A percentile compares a stretch with the other conserved stretches of the same genome.
These are phyloP conservation scores for Candida xiaguanensis DNA, from an alignment of 805 yeast species.

Conservation along the genomic window DNA sequence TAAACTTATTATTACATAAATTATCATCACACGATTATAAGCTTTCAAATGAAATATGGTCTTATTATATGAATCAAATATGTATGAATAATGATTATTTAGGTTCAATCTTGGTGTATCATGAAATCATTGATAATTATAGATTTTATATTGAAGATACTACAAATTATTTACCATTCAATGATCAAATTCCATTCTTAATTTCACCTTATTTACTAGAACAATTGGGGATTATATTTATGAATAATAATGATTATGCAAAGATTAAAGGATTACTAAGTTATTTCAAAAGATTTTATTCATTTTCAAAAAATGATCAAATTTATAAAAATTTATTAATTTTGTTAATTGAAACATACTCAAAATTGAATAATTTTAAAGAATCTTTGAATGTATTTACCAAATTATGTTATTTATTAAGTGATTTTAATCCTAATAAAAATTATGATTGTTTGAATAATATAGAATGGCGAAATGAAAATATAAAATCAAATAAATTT, in stretches of 20 bases:
- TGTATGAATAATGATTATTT: constrained; percentile 21
- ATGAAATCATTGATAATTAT: constrained; percentile 30
- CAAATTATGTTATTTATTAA: constrained; percentile 11
- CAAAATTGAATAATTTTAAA: constrained; percentile 17
- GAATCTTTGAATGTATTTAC: constrained; percentile 22
- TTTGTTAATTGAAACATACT: constrained; percentile 28
- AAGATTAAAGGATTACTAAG: constrained; percentile 26
- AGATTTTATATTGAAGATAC: constrained; percentile 15
- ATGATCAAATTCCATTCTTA: constrained; percentile 29
- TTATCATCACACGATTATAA: constrained; percentile 14
- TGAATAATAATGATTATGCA: constrained; percentile 20
- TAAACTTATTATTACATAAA: constrained; percentile 24
- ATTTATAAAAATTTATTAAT: constrained; percentile 26
- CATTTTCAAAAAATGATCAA: constrained; percentile 25
- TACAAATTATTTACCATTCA: constrained; percentile 10
- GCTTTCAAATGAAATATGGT: constrained; percentile 35
- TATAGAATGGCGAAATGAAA: constrained; percentile 20
- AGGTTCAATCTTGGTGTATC: constrained; percentile 33
- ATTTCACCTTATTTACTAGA: constrained; percentile 24
- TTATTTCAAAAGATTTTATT: constrained; percentile 38
- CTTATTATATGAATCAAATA: constrained; percentile 21
- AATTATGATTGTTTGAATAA: constrained; percentile 13
- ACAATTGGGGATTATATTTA: constrained; percentile 25
- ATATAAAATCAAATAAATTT: constrained; percentile 17
- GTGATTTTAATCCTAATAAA: constrained; percentile 7